Percentiles rank a stretch among this genome's conserved stretches.
Conservation (phyloP, 768 basidiomycete species). For the Calocera cornea region DNA sequence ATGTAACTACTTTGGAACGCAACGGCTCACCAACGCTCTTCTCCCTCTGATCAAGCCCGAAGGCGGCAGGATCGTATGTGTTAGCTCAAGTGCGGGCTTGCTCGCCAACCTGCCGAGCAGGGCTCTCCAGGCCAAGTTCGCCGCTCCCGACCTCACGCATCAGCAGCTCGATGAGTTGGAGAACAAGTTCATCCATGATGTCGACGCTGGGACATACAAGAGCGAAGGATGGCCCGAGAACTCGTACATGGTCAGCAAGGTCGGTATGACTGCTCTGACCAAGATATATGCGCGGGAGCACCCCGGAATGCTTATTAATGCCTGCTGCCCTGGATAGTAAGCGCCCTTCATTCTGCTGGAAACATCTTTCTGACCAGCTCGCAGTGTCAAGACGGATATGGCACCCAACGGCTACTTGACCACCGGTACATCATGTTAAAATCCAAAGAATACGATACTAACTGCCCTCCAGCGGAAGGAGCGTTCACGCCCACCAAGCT, state of each 20-base stretch:
- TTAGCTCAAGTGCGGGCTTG: slow-evolving; percentile 14
- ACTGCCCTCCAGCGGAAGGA: not conserved
- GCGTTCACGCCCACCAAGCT: not conserved
- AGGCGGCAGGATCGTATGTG: slow-evolving; percentile 13
- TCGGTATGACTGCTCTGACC: slow-evolving; percentile 14
- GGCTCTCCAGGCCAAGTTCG: slow-evolving; percentile 7
- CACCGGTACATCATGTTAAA: not conserved
- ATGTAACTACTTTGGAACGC: slow-evolving; percentile 14
- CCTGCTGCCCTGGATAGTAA: slow-evolving; percentile 16
- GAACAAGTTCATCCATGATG: slow-evolving; percentile 13
- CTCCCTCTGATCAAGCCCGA: slow-evolving; percentile 14
- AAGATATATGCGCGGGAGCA: slow-evolving; percentile 11
- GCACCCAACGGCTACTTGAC: not conserved
- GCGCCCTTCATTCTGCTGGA: not conserved
- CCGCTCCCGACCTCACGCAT: slow-evolving; percentile 6
- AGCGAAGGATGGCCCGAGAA: slow-evolving; percentile 15
- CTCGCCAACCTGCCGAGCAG: slow-evolving; percentile 10
- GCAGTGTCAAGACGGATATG: slow-evolving; percentile 1
- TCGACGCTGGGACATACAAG: slow-evolving; percentile 12
- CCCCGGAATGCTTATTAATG: slow-evolving; percentile 13
- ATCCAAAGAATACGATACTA: not conserved
- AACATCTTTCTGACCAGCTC: not conserved
- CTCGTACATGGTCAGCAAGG: slow-evolving; percentile 16
- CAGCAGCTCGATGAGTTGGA: slow-evolving; percentile 10
- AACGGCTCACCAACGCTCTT: slow-evolving; percentile 12